Conservation (phyloP, 306 rosid species). For the Trifolium subterraneum region DNA sequence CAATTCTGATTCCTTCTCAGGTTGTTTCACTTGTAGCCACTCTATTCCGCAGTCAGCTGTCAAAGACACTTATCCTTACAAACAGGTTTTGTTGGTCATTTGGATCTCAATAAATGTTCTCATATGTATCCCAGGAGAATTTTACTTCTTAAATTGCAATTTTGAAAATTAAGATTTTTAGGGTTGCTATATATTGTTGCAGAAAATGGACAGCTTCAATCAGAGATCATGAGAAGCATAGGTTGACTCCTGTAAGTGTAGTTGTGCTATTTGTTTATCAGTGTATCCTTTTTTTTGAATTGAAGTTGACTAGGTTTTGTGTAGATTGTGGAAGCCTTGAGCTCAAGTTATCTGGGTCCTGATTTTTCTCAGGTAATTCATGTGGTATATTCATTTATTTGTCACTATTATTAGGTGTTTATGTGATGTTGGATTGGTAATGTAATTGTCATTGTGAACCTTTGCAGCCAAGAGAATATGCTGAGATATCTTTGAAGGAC, state of each 20-base stretch:
- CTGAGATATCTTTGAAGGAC: constrained; percentile 76
- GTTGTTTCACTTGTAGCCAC: constrained; percentile 81
- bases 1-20: constrained; percentile 47
- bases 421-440: constrained; percentile 36
- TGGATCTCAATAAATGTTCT: constrained; percentile 31
- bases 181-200: constrained; percentile 50
- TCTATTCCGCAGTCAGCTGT: constrained; percentile 80
- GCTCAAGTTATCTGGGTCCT: constrained; percentile 89
- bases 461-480: constrained; percentile 73
- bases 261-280: constrained; percentile 23
- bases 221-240: constrained; percentile 80
- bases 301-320: constrained; percentile 46
- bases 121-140: constrained; percentile 1
- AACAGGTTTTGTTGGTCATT: constrained; percentile 66
- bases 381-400: constrained; percentile 24
- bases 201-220: constrained; percentile 91
- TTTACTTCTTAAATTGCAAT: constrained; percentile 17
- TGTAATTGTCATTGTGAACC: constrained; percentile 40
- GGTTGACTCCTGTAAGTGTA: constrained; percentile 85
- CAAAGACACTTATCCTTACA: constrained; percentile 81
- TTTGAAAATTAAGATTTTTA: constrained; percentile 28
- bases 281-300: constrained; percentile 29
- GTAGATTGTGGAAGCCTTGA: constrained; percentile 90
- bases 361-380: constrained; percentile 84
- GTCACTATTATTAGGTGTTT: constrained; percentile 19